Percentiles rank a stretch among this genome's conserved stretches.
phyloP scores from a whole-genome alignment of 371 early-diverging fungal genomes.

The Mucor circinelloides region DNA sequence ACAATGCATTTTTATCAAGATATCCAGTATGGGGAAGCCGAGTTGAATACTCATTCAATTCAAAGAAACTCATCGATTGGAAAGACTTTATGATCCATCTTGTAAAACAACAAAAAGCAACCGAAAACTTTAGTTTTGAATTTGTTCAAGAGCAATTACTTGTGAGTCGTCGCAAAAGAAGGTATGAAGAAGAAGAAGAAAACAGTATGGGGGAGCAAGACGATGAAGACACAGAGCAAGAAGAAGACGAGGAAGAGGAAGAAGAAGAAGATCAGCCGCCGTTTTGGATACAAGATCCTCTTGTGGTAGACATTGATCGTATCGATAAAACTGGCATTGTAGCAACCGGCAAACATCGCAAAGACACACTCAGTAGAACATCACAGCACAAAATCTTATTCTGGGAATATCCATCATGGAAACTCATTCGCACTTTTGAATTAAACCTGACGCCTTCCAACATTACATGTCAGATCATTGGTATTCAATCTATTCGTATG shows the following conservation, averaged over 20 bases:
- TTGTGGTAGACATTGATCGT: slow-evolving; percentile 36
- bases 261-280: slow-evolving; percentile 14
- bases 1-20: slow-evolving; percentile 14
- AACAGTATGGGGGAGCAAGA: not conserved
- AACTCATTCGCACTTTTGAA: slow-evolving; percentile 27
- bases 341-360: slow-evolving; percentile 37
- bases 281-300: slow-evolving; percentile 36
- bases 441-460: slow-evolving; percentile 25
- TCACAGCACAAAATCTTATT: slow-evolving; percentile 39
- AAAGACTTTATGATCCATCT: slow-evolving; percentile 31
- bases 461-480: slow-evolving; percentile 32
- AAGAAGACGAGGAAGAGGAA: not conserved
- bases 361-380: not conserved
- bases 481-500: slow-evolving; percentile 33
- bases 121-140: slow-evolving; percentile 20
- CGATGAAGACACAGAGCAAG: not conserved
- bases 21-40: slow-evolving; percentile 28
- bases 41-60: slow-evolving; percentile 18
- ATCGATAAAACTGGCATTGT: slow-evolving; percentile 29
- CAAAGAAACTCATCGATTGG: slow-evolving; percentile 24
- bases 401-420: slow-evolving; percentile 42
- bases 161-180: not conserved
- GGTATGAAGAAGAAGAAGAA: not conserved
- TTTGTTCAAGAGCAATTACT: slow-evolving; percentile 23
- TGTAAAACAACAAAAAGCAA: slow-evolving; percentile 25